Conservation (phyloP, 2,329 filamentous ascomycete species). For the Sporothrix curviconia region DNA sequence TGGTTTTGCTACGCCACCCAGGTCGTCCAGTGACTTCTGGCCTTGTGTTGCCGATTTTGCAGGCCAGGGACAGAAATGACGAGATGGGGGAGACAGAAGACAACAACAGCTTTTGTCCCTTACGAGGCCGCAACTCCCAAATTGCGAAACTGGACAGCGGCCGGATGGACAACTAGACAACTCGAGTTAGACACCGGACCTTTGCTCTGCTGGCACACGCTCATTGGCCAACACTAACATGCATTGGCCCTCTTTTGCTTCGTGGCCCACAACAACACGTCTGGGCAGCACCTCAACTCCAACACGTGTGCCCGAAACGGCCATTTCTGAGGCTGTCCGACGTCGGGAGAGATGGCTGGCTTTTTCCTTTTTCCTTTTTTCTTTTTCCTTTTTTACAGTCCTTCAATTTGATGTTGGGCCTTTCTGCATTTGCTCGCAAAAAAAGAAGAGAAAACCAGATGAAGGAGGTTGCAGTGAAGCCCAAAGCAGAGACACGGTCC, state of each 20-base stretch:
- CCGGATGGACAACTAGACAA: too few species aligned
- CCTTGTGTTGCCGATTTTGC: not conserved
- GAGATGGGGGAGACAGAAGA: not conserved
- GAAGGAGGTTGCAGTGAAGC: not conserved
- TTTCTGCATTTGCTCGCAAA: not conserved
- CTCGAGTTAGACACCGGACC: not conserved
- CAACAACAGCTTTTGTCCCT: not conserved
- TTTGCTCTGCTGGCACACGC: slow-evolving; percentile 5
- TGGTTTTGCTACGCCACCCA: too few species aligned
- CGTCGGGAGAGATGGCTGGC: not conserved
- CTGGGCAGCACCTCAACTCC: not conserved
- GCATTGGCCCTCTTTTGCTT: not conserved
- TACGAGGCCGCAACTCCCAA: not conserved
- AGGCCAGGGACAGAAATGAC: not conserved
- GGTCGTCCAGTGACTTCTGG: not conserved
- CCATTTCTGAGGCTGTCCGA: not conserved
- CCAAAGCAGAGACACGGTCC: too few species aligned
- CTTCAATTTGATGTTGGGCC: not conserved
- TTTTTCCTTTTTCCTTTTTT: not conserved
- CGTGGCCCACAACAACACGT: not conserved
- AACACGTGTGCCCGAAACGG: not conserved
- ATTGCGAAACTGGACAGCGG: not conserved
- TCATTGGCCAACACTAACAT: slow-evolving; percentile 6
- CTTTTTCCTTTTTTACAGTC: not conserved
- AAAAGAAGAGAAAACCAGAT: too few species aligned